These are phyloP conservation scores for Vigna trinervia DNA, from an alignment of 306 rosid species.

Conservation along the genomic window DNA sequence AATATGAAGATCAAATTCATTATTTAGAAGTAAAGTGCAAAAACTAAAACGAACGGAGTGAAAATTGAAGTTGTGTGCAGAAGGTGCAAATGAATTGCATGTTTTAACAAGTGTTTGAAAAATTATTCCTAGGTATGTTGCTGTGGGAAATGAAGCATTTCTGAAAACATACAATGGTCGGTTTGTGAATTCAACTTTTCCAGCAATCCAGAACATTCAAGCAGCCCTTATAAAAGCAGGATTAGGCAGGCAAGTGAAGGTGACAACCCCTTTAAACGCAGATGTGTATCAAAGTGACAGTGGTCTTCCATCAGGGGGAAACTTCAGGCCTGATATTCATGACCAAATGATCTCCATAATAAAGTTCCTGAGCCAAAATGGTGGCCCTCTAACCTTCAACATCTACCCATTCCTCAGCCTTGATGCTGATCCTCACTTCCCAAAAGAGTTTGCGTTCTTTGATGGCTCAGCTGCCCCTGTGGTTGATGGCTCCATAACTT, in stretches of 20 bases:
- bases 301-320: slow-evolving; percentile 83
- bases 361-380: slow-evolving; percentile 71
- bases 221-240: slow-evolving; percentile 95
- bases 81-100: slow-evolving; percentile 22
- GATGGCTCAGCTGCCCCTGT: slow-evolving; percentile 75
- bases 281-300: slow-evolving; percentile 81
- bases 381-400: slow-evolving; percentile 73
- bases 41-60: not conserved
- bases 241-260: slow-evolving; percentile 83
- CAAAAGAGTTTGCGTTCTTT: slow-evolving; percentile 90
- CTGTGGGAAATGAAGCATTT: slow-evolving; percentile 95
- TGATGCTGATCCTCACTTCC: slow-evolving; percentile 88
- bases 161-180: slow-evolving; percentile 69
- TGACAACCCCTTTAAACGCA: slow-evolving; percentile 87
- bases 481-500: slow-evolving; percentile 78
- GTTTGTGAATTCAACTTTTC: slow-evolving; percentile 66
- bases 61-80: not conserved
- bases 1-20: not conserved
- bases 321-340: slow-evolving; percentile 78
- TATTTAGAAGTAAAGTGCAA: too few relatives aligned
- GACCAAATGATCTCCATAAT: slow-evolving; percentile 67
- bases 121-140: slow-evolving; percentile 63
- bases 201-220: slow-evolving; percentile 89
- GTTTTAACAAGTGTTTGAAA: slow-evolving; percentile 25
- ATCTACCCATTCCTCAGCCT: slow-evolving; percentile 98